Evolutionary conservation across 805 yeast species (phyloP).

Genomic region (Ogataea chonburiensis): DNA sequence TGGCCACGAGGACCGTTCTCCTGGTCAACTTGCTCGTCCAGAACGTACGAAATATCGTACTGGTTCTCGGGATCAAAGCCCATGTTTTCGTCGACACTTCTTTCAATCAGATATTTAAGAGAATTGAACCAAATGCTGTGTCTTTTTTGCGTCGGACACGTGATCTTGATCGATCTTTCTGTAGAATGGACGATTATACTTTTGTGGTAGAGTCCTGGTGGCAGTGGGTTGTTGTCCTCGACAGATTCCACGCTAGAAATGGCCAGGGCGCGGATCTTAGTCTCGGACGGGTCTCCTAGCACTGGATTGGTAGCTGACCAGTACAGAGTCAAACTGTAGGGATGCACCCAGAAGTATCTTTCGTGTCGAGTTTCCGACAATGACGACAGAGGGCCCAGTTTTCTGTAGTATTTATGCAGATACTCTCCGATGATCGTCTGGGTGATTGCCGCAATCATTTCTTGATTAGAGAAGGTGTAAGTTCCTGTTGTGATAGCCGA

Average conservation of each 20-base stretch:
- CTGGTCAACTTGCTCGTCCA: conserved; percentile 29
- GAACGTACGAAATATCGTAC: conserved; percentile 27
- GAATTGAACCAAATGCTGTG: conserved; percentile 93
- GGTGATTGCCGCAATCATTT: conserved; percentile 81
- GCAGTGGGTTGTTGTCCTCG: conserved; percentile 81
- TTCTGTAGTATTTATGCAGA: conserved; percentile 79
- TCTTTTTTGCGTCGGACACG: conserved; percentile 83
- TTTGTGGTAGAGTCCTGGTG: conserved; percentile 85
- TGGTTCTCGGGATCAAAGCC: conserved; percentile 45
- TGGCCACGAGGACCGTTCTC: conserved; percentile 33
- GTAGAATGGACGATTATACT: conserved; percentile 71
- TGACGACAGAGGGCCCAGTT: conserved; percentile 69
- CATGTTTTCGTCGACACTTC: conserved; percentile 58
- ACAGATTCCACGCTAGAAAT: conserved; percentile 77
- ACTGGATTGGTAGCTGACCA: conserved; percentile 88
- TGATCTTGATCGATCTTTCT: conserved; percentile 65
- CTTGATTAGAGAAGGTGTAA: conserved; percentile 63
- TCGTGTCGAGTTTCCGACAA: conserved; percentile 82
- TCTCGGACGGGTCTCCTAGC: conserved; percentile 60
- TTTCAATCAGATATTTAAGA: conserved; percentile 66
- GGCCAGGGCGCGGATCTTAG: conserved; percentile 75
- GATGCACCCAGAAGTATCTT: conserved; percentile 95
- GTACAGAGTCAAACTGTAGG: conserved; percentile 84
- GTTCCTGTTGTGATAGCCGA: conserved; percentile 47
- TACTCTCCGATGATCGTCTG: conserved; percentile 94